These are phyloP conservation scores for Dioscorea cayenensis DNA, from an alignment of 116 monocot species.

Conservation along the genomic window DNA sequence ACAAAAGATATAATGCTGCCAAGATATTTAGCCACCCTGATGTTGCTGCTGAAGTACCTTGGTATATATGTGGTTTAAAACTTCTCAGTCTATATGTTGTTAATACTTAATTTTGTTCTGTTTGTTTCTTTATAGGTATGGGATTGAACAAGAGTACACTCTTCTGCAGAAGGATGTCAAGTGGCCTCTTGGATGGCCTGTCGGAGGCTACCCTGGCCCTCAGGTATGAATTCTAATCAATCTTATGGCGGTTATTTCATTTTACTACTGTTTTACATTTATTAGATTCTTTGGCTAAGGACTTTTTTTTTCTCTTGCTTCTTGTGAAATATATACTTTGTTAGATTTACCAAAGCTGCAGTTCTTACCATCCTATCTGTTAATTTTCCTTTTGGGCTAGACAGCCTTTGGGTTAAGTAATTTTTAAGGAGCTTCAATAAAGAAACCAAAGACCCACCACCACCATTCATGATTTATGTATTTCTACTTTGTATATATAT, in stretches of 20 bases:
- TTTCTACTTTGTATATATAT: neutral
- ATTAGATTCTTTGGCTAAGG: neutral
- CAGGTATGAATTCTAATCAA: constrained; percentile 45
- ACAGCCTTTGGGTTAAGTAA: neutral
- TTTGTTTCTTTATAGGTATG: constrained; percentile 41
- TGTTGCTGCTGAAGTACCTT: constrained; percentile 49
- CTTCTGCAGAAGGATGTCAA: constrained; percentile 73
- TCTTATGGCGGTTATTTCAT: neutral
- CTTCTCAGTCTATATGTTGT: neutral
- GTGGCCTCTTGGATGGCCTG: constrained; percentile 91
- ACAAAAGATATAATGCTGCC: constrained; percentile 45
- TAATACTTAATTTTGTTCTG: neutral
- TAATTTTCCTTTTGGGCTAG: neutral
- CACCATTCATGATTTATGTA: neutral
- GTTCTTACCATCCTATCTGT: neutral
- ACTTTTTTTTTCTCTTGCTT: neutral
- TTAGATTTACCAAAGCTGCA: neutral
- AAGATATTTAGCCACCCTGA: constrained; percentile 51
- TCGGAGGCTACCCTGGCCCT: constrained; percentile 86
- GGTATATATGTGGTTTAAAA: constrained; percentile 20
- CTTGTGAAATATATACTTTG: neutral
- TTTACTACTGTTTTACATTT: neutral
- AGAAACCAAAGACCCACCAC: too few relatives aligned
- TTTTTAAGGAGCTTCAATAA: too few relatives aligned
- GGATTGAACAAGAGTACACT: constrained; percentile 93